These are phyloP conservation scores for Metarhizium humberi DNA, from an alignment of 2,329 filamentous ascomycete species.

Conservation along the genomic window DNA sequence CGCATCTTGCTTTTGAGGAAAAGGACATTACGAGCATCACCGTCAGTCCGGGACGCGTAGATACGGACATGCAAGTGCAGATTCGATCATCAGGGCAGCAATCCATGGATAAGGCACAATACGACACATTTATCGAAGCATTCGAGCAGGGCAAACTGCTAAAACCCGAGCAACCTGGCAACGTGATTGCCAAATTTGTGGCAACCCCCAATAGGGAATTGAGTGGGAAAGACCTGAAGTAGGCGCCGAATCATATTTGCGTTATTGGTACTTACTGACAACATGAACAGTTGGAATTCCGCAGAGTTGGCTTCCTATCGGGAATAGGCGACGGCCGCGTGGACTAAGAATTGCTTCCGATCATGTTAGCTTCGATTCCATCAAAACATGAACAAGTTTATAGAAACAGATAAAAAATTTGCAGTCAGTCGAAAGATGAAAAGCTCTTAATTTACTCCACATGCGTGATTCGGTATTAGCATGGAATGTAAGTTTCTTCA, in stretches of 20 bases:
- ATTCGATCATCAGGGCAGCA: constrained; percentile 53
- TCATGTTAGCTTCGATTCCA: constrained; percentile 3
- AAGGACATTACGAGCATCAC: constrained; percentile 63
- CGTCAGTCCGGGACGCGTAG: constrained; percentile 70
- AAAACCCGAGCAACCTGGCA: constrained; percentile 73
- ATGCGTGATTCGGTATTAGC: constrained; percentile 63
- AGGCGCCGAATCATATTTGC: constrained; percentile 19
- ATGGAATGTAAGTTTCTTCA: constrained; percentile 63
- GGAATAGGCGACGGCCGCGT: constrained; percentile 14
- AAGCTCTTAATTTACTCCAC: constrained; percentile 65
- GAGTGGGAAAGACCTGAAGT: constrained; percentile 69
- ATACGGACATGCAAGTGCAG: constrained; percentile 84
- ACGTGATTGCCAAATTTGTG: constrained; percentile 75
- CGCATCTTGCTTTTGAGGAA: constrained; percentile 68
- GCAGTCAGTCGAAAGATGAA: constrained; percentile 75
- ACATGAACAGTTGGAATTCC: constrained; percentile 25
- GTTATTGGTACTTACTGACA: constrained; percentile 10
- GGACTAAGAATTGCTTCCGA: background rate
- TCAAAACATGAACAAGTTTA: constrained; percentile 11
- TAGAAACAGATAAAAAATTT: constrained; percentile 18
- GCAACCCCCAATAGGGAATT: constrained; percentile 55
- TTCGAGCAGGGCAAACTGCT: constrained; percentile 65
- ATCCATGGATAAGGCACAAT: constrained; percentile 45
- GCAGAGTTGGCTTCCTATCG: constrained; percentile 45
- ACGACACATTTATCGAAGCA: constrained; percentile 59